These are phyloP conservation scores for Jamesozyma gamospora DNA, from an alignment of 805 yeast species.

Conservation along the genomic window DNA sequence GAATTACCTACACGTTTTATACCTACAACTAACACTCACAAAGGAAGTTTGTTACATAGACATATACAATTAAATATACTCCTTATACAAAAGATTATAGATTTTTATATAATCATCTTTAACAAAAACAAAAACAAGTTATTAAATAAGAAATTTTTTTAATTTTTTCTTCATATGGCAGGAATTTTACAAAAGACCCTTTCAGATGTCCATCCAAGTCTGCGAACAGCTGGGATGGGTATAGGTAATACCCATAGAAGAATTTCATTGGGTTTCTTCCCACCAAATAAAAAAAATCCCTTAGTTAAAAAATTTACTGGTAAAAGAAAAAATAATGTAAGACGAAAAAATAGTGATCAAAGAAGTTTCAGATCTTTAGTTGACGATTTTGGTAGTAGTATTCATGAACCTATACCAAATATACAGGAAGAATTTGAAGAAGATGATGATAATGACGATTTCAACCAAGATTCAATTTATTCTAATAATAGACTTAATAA, in stretches of 20 bases:
- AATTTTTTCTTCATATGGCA: conserved; percentile 21
- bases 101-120: too few relatives aligned
- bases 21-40: too few relatives aligned
- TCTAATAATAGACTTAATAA: conserved; percentile 3
- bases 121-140: too few relatives aligned
- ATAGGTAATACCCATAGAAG: conserved; percentile 34
- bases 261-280: conserved; percentile 31
- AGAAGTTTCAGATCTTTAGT: conserved; percentile 34
- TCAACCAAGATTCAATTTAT: background rate
- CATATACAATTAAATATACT: too few relatives aligned
- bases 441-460: conserved; percentile 7
- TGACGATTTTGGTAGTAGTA: conserved; percentile 28
- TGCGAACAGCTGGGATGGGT: conserved; percentile 35
- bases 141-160: too few relatives aligned
- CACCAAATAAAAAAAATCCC: conserved; percentile 35
- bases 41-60: too few relatives aligned
- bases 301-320: conserved; percentile 27
- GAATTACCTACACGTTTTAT: too few relatives aligned
- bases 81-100: too few relatives aligned
- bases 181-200: conserved; percentile 21
- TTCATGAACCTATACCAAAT: conserved; percentile 17
- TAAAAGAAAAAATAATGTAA: conserved; percentile 22
- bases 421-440: conserved; percentile 12
- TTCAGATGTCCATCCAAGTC: conserved; percentile 31
- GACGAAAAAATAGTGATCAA: conserved; percentile 22